Evolutionary conservation across 169 alveolate genomes (phyloP), one percentile per base, ranked within the genome.

Genomic region (Eimeria maxima): DNA sequence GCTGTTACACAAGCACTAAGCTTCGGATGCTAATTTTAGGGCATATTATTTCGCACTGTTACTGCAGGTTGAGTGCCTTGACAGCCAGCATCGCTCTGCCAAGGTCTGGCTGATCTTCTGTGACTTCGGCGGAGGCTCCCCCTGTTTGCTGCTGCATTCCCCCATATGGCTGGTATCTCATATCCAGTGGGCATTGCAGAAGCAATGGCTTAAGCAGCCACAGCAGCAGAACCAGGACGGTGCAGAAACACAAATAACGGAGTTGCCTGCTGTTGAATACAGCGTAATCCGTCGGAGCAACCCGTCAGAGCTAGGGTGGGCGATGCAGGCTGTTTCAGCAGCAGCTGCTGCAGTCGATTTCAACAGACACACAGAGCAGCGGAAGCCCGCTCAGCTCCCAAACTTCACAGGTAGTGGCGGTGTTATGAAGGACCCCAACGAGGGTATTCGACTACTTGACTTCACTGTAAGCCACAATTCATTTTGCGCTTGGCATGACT

Each of bases 111-210:
- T 86, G n/a, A 60, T 86, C 93, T 86, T 86, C 20, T 86, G 93
- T 60, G 78, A 86, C 44, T 57, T 80, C 50, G 63, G 50, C 22
- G 93, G 93, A 29, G 80, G 93, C 57, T 45, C 93, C 47, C 96
- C 96, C 44, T 80, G 78, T 16, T 87, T 93, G 87, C 96, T 93
- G 33, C 78, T 93, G 53, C 96, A 93, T 60, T 50, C 96, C 16
- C 93, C 96, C 16, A 80, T 63, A 83, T 93, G 96, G 96, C 57
- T 93, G 29, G 93, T 93, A 45, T 93, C 96, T 3, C 69, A 88
- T 71, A 20, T 50, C 69, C 73, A 63, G 86, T 88, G 86, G 86
- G 53, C 86, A 42, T 57, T 88, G 10, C 83, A 63, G 29, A 63
- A n/a, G 63, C 76, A 86, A 44, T 24, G 55, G 93, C 86, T 27